Conservation (phyloP, 495 filamentous ascomycete genomes). For the Penicillium salamii region DNA sequence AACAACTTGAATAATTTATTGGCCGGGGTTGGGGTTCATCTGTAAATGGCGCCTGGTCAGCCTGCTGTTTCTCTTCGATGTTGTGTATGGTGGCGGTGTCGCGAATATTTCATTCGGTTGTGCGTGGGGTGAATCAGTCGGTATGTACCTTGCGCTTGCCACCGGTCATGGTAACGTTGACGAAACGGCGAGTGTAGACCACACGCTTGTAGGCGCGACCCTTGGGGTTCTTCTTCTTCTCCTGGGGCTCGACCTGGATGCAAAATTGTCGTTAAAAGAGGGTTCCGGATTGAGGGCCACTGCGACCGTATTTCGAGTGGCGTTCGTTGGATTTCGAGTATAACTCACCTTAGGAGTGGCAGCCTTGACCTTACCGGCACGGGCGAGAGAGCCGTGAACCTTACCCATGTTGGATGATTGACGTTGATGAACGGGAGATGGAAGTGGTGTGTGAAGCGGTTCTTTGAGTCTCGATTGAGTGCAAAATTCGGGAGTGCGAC, state of each 20-base stretch:
- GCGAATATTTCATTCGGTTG: slow-evolving; percentile 2
- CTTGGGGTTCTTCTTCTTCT: slow-evolving; percentile 70
- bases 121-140: slow-evolving; percentile 13
- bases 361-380: slow-evolving; percentile 95
- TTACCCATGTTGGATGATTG: slow-evolving; percentile 37
- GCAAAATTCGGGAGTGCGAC: slow-evolving; percentile 32
- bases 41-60: slow-evolving; percentile 22
- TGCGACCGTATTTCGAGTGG: slow-evolving; percentile 14
- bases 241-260: slow-evolving; percentile 40
- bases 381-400: slow-evolving; percentile 63
- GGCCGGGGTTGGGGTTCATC: slow-evolving; percentile 44
- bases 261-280: slow-evolving; percentile 21
- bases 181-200: slow-evolving; percentile 96
- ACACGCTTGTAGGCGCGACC: slow-evolving; percentile 98
- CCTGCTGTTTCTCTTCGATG: slow-evolving; percentile 7
- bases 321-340: slow-evolving; percentile 7
- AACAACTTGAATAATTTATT: slow-evolving; percentile 24
- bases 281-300: slow-evolving; percentile 8
- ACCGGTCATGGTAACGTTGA: slow-evolving; percentile 98
- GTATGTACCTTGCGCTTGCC: slow-evolving; percentile 94
- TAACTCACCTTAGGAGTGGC: slow-evolving; percentile 80
- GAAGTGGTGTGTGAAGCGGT: slow-evolving; percentile 29
- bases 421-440: slow-evolving; percentile 24
- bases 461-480: slow-evolving; percentile 23
- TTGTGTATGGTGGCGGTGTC: slow-evolving; percentile 1